Conservation (phyloP, 345 rosid genomes). For the Ceriops decandra region DNA sequence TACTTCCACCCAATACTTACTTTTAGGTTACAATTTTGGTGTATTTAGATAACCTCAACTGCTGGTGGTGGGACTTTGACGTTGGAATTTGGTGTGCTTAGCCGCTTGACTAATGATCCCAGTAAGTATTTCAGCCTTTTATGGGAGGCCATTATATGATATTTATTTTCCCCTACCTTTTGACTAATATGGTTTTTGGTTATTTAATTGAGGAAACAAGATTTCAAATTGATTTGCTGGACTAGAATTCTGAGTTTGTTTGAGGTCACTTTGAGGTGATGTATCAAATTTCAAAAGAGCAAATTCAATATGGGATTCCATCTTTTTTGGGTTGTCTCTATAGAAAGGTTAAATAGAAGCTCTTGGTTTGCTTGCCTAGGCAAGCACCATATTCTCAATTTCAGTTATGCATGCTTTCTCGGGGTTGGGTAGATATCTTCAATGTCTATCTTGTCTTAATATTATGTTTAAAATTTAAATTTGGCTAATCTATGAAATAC, state of each 20-base stretch:
- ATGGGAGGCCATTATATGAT: neutral
- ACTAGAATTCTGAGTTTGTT: neutral
- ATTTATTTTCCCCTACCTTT: neutral
- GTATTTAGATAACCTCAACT: conserved; percentile 82
- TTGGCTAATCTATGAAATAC: no score
- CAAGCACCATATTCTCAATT: no score
- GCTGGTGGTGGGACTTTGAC: conserved; percentile 99
- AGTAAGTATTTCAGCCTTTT: conserved; percentile 40
- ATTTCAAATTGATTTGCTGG: neutral
- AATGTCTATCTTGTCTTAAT: no score
- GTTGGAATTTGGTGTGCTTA: conserved; percentile 89
- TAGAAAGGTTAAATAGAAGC: no score
- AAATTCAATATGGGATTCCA: no score
- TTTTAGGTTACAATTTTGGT: conserved; percentile 13
- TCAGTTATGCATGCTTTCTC: no score
- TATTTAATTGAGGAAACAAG: neutral
- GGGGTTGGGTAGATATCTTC: no score
- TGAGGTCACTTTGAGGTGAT: no score
- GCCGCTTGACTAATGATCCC: conserved; percentile 90
- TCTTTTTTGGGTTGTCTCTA: no score
- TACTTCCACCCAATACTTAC: neutral
- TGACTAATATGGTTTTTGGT: conserved; percentile 1
- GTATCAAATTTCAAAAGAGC: no score
- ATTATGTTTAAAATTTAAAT: no score
- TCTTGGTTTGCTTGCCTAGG: no score